Evolutionary conservation across 495 filamentous ascomycete species (phyloP).

Genomic region (Corynascus novoguineensis): DNA sequence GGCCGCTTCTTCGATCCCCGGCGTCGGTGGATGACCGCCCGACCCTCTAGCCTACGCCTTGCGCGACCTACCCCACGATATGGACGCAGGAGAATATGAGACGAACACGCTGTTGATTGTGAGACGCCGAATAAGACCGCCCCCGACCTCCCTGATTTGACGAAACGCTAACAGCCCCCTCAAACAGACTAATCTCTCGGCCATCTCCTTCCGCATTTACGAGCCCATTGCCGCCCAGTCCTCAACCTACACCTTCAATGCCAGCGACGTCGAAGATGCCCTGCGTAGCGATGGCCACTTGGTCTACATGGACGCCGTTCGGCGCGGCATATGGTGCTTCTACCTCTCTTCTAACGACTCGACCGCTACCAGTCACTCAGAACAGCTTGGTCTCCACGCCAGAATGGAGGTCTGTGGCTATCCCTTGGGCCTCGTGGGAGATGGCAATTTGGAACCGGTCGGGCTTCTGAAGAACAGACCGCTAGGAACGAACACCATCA

Average conservation of each 20-base stretch:
- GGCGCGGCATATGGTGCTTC: slow-evolving; percentile 50
- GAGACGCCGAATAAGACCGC: slow-evolving; percentile 10
- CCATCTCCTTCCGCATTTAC: slow-evolving; percentile 44
- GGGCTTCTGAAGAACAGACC: slow-evolving; percentile 39
- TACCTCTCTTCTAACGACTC: slow-evolving; percentile 34
- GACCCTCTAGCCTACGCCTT: slow-evolving; percentile 14
- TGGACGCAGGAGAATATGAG: slow-evolving; percentile 51
- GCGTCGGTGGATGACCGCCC: slow-evolving; percentile 25
- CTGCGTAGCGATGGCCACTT: slow-evolving; percentile 48
- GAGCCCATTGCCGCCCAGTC: slow-evolving; percentile 38
- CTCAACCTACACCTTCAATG: slow-evolving; percentile 35
- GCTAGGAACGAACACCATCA: slow-evolving; percentile 33
- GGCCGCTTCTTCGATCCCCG: slow-evolving; percentile 12
- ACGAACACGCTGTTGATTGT: slow-evolving; percentile 50
- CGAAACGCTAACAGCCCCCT: slow-evolving; percentile 19
- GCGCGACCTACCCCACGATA: slow-evolving; percentile 34
- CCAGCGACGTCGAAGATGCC: slow-evolving; percentile 40
- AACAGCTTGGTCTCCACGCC: slow-evolving; percentile 27
- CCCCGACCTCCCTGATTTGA: not conserved
- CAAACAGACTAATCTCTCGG: slow-evolving; percentile 43
- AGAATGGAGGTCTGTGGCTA: slow-evolving; percentile 39
- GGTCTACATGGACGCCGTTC: slow-evolving; percentile 43
- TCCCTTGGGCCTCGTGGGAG: slow-evolving; percentile 36
- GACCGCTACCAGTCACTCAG: slow-evolving; percentile 18
- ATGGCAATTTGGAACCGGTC: slow-evolving; percentile 42